Percentiles rank a stretch among this genome's conserved stretches.
Conservation (phyloP, 2,329 filamentous ascomycete genomes). For the Boeremia lycopersici region DNA sequence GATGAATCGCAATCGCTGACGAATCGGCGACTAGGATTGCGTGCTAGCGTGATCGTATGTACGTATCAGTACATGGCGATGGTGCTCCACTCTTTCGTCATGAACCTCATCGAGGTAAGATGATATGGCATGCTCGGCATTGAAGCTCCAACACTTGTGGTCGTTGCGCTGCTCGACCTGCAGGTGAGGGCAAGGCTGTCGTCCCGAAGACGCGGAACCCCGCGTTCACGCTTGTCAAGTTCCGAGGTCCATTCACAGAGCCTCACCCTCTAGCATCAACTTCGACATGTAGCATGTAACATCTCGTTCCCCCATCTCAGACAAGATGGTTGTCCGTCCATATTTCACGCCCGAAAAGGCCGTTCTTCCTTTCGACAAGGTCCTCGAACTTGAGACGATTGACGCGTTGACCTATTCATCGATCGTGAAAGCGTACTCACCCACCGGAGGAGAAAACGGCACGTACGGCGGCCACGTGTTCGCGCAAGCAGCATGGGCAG, state of each 20-base stretch:
- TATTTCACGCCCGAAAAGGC: slow-evolving; percentile 33
- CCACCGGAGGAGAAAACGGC: slow-evolving; percentile 48
- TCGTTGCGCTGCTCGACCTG: neutral
- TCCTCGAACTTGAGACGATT: slow-evolving; percentile 51
- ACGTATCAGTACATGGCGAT: neutral
- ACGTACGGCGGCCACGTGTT: slow-evolving; percentile 64
- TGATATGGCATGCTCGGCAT: neutral
- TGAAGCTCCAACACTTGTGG: neutral
- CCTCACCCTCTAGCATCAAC: slow-evolving; percentile 2
- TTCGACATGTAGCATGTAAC: neutral
- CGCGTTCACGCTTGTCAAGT: slow-evolving; percentile 9
- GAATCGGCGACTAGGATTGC: slow-evolving; percentile 12
- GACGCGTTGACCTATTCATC: slow-evolving; percentile 50
- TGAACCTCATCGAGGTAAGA: neutral
- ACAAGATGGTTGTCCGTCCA: slow-evolving; percentile 34
- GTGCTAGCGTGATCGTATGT: slow-evolving; percentile 14
- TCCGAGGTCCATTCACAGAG: slow-evolving; percentile 11
- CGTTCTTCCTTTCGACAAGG: slow-evolving; percentile 48
- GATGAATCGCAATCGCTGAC: slow-evolving; percentile 8
- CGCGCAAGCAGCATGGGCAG: slow-evolving; percentile 63
- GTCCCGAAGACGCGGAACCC: slow-evolving; percentile 7
- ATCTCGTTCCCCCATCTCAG: too few relatives aligned
- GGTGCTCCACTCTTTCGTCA: neutral
- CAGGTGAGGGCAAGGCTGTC: neutral
- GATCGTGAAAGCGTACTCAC: slow-evolving; percentile 51